phyloP scores from a whole-genome alignment of 768 basidiomycete genomes.

The Lentinula edodes region DNA sequence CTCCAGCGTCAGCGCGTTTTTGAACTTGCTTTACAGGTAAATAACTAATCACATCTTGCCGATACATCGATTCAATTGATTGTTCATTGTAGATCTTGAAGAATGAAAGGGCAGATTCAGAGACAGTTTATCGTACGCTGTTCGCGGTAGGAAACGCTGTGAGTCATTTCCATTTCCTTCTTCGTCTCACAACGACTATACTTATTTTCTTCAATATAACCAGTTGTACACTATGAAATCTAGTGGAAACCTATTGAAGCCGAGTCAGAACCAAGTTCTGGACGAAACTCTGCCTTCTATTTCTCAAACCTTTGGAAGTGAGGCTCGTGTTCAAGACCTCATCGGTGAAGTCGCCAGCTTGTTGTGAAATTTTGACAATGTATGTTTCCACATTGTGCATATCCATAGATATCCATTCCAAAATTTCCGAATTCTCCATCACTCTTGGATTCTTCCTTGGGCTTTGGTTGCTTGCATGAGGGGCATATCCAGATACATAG shows the following conservation, averaged over 20 bases:
- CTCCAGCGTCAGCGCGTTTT: constrained; percentile 37
- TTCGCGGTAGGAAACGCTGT: constrained; percentile 76
- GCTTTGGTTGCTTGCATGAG: too few species aligned
- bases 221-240: constrained; percentile 48
- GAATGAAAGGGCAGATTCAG: constrained; percentile 51
- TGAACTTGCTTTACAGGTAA: neutral
- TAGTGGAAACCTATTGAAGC: constrained; percentile 27
- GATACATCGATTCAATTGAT: neutral
- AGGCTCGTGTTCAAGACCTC: constrained; percentile 52
- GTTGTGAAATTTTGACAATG: neutral
- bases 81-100: constrained; percentile 15
- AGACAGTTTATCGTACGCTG: constrained; percentile 64
- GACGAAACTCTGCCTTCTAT: constrained; percentile 31
- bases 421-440: too few species aligned
- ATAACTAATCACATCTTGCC: neutral
- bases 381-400: neutral
- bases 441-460: too few species aligned
- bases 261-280: constrained; percentile 35
- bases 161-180: constrained; percentile 16
- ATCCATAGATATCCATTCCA: too few species aligned
- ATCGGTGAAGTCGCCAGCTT: constrained; percentile 36
- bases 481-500: too few species aligned
- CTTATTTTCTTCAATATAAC: constrained; percentile 5
- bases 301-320: constrained; percentile 36
- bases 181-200: neutral